phyloP scores from a whole-genome alignment of 2,329 filamentous ascomycete species.

The Waltergamsia citrina region DNA sequence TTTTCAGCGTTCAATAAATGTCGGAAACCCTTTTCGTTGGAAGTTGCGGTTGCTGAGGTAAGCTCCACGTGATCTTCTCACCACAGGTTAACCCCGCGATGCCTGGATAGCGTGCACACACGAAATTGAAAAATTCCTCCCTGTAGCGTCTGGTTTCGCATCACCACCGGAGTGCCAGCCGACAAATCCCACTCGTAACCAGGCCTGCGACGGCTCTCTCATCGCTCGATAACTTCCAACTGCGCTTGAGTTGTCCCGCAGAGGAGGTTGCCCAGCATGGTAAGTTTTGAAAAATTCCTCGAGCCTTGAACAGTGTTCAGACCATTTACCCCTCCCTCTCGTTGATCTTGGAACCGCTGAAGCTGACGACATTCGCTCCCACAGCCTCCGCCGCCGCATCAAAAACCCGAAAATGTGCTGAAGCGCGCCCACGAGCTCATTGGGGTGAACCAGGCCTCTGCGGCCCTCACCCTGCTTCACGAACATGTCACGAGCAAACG shows the following conservation, averaged over 20 bases:
- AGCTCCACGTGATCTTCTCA: slow-evolving; percentile 22
- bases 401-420: slow-evolving; percentile 98
- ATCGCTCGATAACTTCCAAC: slow-evolving; percentile 25
- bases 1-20: too few species aligned
- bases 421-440: slow-evolving; percentile 98
- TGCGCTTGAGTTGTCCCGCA: slow-evolving; percentile 25
- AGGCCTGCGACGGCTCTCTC: slow-evolving; percentile 27
- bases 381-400: slow-evolving; percentile 90
- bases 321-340: slow-evolving; percentile 2
- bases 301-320: too few species aligned
- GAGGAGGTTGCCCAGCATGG: slow-evolving; percentile 45
- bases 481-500: slow-evolving; percentile 99
- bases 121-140: slow-evolving; percentile 34
- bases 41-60: slow-evolving; percentile 15
- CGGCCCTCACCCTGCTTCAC: slow-evolving; percentile 89
- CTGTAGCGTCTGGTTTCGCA: slow-evolving; percentile 16
- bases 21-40: not conserved
- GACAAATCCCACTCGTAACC: slow-evolving; percentile 16
- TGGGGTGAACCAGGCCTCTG: slow-evolving; percentile 86
- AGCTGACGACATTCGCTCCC: not conserved
- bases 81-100: slow-evolving; percentile 26
- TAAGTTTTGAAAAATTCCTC: too few species aligned
- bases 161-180: slow-evolving; percentile 12
- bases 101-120: slow-evolving; percentile 34
- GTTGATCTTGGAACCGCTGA: not conserved